Evolutionary conservation across 768 basidiomycete species (phyloP), one percentile per base, ranked within the genome.

Genomic region (Boletus rubroflammeus): DNA sequence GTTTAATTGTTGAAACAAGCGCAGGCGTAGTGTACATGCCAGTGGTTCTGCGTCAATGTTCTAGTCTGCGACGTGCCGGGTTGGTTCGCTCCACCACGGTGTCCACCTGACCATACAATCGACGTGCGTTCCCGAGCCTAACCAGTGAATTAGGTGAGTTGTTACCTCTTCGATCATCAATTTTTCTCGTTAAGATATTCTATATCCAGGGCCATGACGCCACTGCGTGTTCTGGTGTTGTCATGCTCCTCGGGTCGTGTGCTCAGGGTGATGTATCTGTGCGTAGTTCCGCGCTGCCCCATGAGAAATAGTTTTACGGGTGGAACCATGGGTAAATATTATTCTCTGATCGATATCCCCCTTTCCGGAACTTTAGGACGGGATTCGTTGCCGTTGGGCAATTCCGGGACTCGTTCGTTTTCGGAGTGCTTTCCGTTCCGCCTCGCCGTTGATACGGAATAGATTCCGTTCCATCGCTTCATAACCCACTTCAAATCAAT

Each of bases 251-350:
- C 32, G 43, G 6, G 49, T 43, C 52, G 48, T 56, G 49, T 49
- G 31, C 43, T 62, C 66, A 67, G 66, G 65, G 65, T 56, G 50
- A 50, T 51, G 52, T 42, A 40, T 48, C 42, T 46, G 55, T 65
- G 62, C 58, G 63, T 56, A 56, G 50, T 39, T 48, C 62, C 52
- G 47, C 43, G 34, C 46, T 47, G 50, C 17, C n/a, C 10, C 52
- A 68, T 57, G 57, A 54, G 63, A 66, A 61, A 63, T n/a, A 31
- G 31, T 40, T 50, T 55, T 36, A 51, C 31, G 21, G 32, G 45
- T 34, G 48, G 34, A 42, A 39, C 28, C 26, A 46, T 29, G 38
- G 17, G 11, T 11, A 31, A 38, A 38, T 38, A 15, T 31, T 15
- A 10, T 28, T 44, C 25, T 51, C 35, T 34, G 41, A 46, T 28